These are phyloP conservation scores for Kwoniella botswanensis DNA, from an alignment of 768 basidiomycete species.

Conservation along the genomic window DNA sequence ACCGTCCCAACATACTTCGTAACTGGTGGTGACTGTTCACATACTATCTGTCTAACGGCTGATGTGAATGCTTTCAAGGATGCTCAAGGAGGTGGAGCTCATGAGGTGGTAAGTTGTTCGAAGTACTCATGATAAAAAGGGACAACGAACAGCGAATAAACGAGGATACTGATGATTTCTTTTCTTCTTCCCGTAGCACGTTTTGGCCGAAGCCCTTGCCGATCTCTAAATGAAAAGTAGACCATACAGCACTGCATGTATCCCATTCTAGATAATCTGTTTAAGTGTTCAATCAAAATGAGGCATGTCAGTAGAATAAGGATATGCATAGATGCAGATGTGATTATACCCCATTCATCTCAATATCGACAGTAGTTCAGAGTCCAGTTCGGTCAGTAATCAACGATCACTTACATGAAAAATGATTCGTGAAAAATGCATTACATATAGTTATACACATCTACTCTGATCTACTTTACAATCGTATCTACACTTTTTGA, in stretches of 20 bases:
- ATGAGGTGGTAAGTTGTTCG: constrained; percentile 34
- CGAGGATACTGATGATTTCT: neutral
- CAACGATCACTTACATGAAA: neutral
- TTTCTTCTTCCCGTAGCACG: neutral
- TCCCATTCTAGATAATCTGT: too few species aligned
- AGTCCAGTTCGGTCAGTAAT: neutral
- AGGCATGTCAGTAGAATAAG: too few species aligned
- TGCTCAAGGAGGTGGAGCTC: constrained; percentile 29
- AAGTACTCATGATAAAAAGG: neutral
- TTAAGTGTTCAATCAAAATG: too few species aligned
- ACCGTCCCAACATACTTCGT: constrained; percentile 40
- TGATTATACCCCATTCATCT: neutral
- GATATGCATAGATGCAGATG: neutral
- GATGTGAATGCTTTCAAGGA: constrained; percentile 35
- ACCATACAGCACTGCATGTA: too few species aligned
- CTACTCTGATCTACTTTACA: neutral
- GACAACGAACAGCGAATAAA: too few species aligned
- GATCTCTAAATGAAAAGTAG: constrained; percentile 12
- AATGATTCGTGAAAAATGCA: constrained; percentile 10
- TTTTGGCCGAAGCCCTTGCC: constrained; percentile 19
- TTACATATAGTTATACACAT: constrained; percentile 14
- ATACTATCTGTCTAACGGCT: constrained; percentile 40
- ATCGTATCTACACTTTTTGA: too few species aligned
- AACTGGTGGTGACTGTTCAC: constrained; percentile 42
- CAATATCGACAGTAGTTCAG: neutral